Conservation (phyloP, 2,329 filamentous ascomycete genomes). For the Emergomyces pasteurianus region DNA sequence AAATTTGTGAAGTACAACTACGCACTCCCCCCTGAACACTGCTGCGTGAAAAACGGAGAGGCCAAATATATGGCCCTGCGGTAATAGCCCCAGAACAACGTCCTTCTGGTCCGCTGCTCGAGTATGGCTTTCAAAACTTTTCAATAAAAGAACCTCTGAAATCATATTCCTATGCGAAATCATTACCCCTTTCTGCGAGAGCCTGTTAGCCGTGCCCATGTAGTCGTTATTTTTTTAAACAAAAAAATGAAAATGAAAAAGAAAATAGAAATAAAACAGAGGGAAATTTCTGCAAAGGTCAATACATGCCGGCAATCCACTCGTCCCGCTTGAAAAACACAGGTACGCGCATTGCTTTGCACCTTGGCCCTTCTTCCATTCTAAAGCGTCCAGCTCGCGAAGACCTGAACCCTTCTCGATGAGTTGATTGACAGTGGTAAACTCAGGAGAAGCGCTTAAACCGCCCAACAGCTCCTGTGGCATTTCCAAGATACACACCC, state of each 20-base stretch:
- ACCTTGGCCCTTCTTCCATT: conserved; percentile 54
- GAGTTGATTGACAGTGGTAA: conserved; percentile 52
- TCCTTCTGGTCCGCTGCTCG: conserved; percentile 38
- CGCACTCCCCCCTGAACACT: conserved; percentile 54
- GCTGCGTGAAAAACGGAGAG: conserved; percentile 51
- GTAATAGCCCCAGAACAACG: conserved; percentile 50
- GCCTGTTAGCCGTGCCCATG: background rate
- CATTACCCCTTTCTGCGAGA: conserved; percentile 56
- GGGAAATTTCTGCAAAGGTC: background rate
- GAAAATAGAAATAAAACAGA: no score
- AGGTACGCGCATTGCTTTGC: conserved; percentile 55
- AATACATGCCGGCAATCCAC: conserved; percentile 50
- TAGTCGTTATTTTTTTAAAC: background rate
- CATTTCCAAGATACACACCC: conserved; percentile 54
- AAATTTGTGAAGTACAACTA: conserved; percentile 62
- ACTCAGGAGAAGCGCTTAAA: conserved; percentile 33
- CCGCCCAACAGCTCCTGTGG: conserved; percentile 40
- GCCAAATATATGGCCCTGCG: conserved; percentile 65
- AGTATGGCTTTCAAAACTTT: conserved; percentile 33
- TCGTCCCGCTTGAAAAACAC: conserved; percentile 63
- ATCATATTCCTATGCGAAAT: conserved; percentile 63
- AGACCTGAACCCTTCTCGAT: conserved; percentile 46
- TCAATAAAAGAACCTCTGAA: conserved; percentile 53
- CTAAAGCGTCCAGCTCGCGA: conserved; percentile 42
- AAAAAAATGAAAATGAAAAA: no score